These are phyloP conservation scores for Metarhizium guizhouense DNA, from an alignment of 2,329 filamentous ascomycete genomes.

Conservation along the genomic window DNA sequence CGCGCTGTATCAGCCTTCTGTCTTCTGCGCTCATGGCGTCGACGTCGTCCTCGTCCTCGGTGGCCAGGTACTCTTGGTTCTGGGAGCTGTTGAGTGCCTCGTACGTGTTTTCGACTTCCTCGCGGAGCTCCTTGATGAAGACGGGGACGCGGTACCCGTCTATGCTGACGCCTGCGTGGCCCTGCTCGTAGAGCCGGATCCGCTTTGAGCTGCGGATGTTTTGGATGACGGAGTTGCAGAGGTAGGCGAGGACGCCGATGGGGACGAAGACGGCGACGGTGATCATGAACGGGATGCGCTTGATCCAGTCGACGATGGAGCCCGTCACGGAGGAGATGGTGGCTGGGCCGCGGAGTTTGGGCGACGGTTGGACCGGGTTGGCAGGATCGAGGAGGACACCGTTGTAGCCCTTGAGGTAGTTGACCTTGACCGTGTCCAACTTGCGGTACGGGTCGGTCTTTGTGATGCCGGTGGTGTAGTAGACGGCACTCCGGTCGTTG, in stretches of 20 bases:
- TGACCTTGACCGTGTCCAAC: constrained; percentile 57
- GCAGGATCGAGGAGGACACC: constrained; percentile 65
- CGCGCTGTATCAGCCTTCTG: constrained; percentile 29
- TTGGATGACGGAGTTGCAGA: constrained; percentile 70
- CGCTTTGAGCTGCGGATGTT: constrained; percentile 65
- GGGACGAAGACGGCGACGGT: constrained; percentile 64
- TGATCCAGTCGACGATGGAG: constrained; percentile 27
- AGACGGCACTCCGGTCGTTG: constrained; percentile 75
- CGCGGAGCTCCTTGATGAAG: constrained; percentile 65
- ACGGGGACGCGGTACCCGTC: constrained; percentile 68
- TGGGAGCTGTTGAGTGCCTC: constrained; percentile 63
- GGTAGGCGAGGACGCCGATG: constrained; percentile 59
- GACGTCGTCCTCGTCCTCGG: constrained; percentile 38
- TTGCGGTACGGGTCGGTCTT: constrained; percentile 70
- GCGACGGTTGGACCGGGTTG: constrained; percentile 47
- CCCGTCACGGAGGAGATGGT: constrained; percentile 24
- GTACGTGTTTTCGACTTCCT: constrained; percentile 68
- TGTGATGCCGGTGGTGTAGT: constrained; percentile 74
- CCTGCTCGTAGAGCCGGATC: constrained; percentile 67
- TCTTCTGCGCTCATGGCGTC: constrained; percentile 29
- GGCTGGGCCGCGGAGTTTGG: constrained; percentile 17
- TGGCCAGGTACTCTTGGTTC: constrained; percentile 60
- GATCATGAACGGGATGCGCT: constrained; percentile 53
- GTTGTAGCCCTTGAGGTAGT: constrained; percentile 65
- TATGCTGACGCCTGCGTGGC: constrained; percentile 57